phyloP scores from a whole-genome alignment of 176 grass and related monocot genomes.

The Avena eriantha region DNA sequence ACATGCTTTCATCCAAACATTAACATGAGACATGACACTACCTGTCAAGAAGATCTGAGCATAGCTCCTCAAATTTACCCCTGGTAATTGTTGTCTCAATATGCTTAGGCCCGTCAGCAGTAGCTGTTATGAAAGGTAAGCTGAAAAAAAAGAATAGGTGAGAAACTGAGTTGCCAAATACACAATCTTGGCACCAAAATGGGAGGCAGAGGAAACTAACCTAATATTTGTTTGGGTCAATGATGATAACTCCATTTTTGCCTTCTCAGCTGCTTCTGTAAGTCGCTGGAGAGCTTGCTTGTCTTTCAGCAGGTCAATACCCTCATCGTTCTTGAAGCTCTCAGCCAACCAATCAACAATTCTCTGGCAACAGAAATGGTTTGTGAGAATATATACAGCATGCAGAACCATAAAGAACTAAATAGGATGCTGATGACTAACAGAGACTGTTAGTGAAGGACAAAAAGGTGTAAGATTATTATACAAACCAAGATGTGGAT shows the following conservation, averaged over 20 bases:
- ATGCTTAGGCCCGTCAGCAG: constrained; percentile 74
- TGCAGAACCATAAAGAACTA: background rate
- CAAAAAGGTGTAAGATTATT: background rate
- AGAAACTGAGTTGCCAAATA: background rate
- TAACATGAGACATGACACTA: constrained; percentile 27
- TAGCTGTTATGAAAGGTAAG: constrained; percentile 82
- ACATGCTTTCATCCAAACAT: constrained; percentile 6
- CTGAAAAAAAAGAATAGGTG: constrained; percentile 42
- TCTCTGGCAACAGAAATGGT: constrained; percentile 49
- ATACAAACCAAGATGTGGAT: background rate
- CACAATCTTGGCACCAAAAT: background rate
- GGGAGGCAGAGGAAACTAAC: constrained; percentile 22
- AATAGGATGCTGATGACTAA: background rate
- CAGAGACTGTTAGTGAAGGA: background rate
- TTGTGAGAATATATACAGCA: background rate
- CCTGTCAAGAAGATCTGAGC: constrained; percentile 78
- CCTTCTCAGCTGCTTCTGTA: constrained; percentile 82
- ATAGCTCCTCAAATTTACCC: constrained; percentile 90
- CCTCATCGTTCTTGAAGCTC: constrained; percentile 72
- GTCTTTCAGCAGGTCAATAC: constrained; percentile 76
- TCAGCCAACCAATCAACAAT: constrained; percentile 72
- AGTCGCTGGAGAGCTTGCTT: constrained; percentile 81
- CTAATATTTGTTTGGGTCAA: constrained; percentile 79
- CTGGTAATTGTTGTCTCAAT: constrained; percentile 69
- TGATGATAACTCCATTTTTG: constrained; percentile 77